Evolutionary conservation across 306 rosid genomes (phyloP).

Genomic region (Spatholobus suberectus): DNA sequence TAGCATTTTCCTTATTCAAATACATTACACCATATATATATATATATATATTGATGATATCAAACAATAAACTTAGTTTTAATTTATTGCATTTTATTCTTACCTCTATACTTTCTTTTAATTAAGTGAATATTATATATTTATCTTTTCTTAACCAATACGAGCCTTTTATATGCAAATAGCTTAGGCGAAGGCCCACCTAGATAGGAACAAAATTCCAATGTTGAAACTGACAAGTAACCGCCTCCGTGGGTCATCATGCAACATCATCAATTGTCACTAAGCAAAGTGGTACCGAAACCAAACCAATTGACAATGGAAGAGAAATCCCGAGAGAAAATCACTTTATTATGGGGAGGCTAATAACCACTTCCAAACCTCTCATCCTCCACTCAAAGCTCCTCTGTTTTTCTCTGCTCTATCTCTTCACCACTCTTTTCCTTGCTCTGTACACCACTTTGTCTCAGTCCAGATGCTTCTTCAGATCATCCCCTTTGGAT

Average conservation of each 20-base stretch:
- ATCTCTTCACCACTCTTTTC: constrained; percentile 76
- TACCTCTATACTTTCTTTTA: background rate
- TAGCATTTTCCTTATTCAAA: too few relatives aligned
- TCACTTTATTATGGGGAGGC: constrained; percentile 56
- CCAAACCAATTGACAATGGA: background rate
- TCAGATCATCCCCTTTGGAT: constrained; percentile 76
- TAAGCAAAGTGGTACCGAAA: background rate
- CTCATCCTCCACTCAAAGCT: constrained; percentile 81
- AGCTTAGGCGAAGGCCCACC: constrained; percentile 12
- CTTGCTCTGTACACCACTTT: constrained; percentile 73
- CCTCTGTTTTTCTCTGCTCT: constrained; percentile 88
- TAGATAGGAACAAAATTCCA: background rate
- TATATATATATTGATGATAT: too few relatives aligned
- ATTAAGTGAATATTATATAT: background rate
- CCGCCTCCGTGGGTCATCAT: background rate
- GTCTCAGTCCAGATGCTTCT: constrained; percentile 80
- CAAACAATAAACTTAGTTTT: too few relatives aligned
- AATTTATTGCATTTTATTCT: background rate
- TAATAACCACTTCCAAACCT: constrained; percentile 55
- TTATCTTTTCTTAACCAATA: background rate
- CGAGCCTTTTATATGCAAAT: background rate
- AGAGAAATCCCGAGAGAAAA: constrained; percentile 21
- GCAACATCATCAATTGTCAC: background rate
- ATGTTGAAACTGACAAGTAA: constrained; percentile 25
- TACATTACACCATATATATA: too few relatives aligned